A percentile compares a stretch with the other conserved stretches of the same genome.
These are phyloP conservation scores for Yamadazyma spencermartinsiae DNA, from an alignment of 1,139 yeast species.

Conservation along the genomic window DNA sequence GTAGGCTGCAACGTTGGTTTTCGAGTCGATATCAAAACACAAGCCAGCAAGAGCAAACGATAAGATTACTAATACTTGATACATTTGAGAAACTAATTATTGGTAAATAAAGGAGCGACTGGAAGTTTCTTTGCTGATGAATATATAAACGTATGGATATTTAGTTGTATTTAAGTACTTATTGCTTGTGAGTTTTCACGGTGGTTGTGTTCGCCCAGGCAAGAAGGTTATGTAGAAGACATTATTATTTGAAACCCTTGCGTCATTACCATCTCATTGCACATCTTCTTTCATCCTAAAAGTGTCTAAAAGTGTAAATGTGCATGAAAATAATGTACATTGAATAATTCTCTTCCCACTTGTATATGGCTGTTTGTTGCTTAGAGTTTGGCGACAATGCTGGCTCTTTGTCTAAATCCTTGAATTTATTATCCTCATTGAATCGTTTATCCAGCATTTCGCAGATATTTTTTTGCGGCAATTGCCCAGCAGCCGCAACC, in stretches of 20 bases:
- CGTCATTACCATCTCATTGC: background rate
- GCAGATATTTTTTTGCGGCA: background rate
- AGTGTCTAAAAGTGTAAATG: background rate
- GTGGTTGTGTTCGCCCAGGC: too few relatives aligned
- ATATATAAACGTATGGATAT: background rate
- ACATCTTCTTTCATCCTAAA: background rate
- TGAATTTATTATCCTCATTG: background rate
- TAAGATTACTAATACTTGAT: slow-evolving; percentile 8
- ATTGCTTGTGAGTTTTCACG: background rate
- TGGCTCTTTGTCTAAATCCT: background rate
- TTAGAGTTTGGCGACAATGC: too few relatives aligned
- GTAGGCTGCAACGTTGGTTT: slow-evolving; percentile 71
- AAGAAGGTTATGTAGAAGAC: too few relatives aligned
- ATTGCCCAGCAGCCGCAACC: background rate
- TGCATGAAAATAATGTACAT: too few relatives aligned
- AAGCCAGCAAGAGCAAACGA: slow-evolving; percentile 10
- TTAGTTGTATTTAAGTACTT: background rate
- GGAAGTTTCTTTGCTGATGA: background rate
- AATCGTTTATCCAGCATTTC: background rate
- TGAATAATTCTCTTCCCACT: too few relatives aligned
- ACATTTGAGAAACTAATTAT: slow-evolving; percentile 5
- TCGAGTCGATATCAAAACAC: slow-evolving; percentile 46
- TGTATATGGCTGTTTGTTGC: too few relatives aligned
- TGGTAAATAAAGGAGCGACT: slow-evolving; percentile 1
- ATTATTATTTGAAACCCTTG: background rate